Evolutionary conservation across 495 filamentous ascomycete genomes (phyloP).

Genomic region (Diplogelasinospora grovesii): DNA sequence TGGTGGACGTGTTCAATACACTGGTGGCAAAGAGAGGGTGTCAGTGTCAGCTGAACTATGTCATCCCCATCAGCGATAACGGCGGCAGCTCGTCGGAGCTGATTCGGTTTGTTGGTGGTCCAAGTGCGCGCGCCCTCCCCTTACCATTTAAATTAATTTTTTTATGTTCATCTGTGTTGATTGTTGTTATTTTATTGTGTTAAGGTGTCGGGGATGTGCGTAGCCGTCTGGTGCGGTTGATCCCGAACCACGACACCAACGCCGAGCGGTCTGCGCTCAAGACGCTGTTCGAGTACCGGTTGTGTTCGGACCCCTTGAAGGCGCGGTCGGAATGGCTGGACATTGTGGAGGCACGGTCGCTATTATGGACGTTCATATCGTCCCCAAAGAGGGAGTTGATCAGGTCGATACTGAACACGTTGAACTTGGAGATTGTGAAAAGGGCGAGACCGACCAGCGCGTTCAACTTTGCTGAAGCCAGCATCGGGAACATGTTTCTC

Average conservation of each 20-base stretch:
- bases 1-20: slow-evolving; percentile 82
- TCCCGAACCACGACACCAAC: slow-evolving; percentile 56
- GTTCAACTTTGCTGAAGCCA: slow-evolving; percentile 84
- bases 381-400: slow-evolving; percentile 87
- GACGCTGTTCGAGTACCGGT: slow-evolving; percentile 76
- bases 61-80: slow-evolving; percentile 94
- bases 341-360: slow-evolving; percentile 74
- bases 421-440: slow-evolving; percentile 90
- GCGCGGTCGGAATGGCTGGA: slow-evolving; percentile 75
- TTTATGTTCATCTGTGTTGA: no score
- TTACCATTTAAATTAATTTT: no score
- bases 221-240: slow-evolving; percentile 85
- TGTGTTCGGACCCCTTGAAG: slow-evolving; percentile 47
- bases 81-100: slow-evolving; percentile 87
- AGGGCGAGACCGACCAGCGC: slow-evolving; percentile 65
- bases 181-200: no score
- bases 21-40: slow-evolving; percentile 65
- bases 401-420: slow-evolving; percentile 76
- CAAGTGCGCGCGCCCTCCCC: no score
- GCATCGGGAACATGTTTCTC: slow-evolving; percentile 90
- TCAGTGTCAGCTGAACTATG: slow-evolving; percentile 64
- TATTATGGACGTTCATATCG: slow-evolving; percentile 68
- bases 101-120: slow-evolving; percentile 87
- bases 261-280: slow-evolving; percentile 67
- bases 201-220: no score